Evolutionary conservation across 352 stramenopile species (phyloP).

Genomic region (Globisporangium cylindrosporum): DNA sequence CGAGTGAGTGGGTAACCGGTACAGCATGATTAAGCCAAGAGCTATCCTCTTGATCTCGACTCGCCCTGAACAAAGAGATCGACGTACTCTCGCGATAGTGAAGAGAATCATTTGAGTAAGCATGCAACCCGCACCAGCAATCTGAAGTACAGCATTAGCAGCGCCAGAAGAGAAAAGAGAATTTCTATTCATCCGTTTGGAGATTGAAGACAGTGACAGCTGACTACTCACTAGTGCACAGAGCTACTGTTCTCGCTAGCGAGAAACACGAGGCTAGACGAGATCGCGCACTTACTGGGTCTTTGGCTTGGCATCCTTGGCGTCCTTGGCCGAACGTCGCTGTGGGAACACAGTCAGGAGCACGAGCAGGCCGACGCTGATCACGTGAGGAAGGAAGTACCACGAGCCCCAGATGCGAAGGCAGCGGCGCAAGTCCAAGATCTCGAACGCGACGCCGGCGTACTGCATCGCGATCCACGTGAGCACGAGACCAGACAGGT

Average conservation of each 20-base stretch:
- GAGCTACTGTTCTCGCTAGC: background rate
- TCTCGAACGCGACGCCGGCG: constrained; percentile 81
- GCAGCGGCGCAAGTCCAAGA: constrained; percentile 73
- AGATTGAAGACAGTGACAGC: background rate
- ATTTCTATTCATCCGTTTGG: constrained; percentile 7
- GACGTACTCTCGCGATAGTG: background rate
- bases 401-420: constrained; percentile 75
- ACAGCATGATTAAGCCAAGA: background rate
- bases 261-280: background rate
- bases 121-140: background rate
- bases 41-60: background rate
- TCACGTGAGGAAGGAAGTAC: constrained; percentile 77
- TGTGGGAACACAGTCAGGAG: constrained; percentile 59
- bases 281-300: constrained; percentile 25
- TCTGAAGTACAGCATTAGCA: background rate
- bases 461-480: constrained; percentile 88
- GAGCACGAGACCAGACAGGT: constrained; percentile 61
- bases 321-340: constrained; percentile 26
- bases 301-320: constrained; percentile 33
- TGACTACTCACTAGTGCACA: background rate
- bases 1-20: background rate
- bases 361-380: constrained; percentile 58
- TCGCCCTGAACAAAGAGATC: background rate
- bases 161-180: constrained; percentile 1
- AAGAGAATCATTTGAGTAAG: background rate